Base-by-base conservation (phyloP, 2,329 filamentous ascomycete species). In the Eurotiales sp. region DNA sequence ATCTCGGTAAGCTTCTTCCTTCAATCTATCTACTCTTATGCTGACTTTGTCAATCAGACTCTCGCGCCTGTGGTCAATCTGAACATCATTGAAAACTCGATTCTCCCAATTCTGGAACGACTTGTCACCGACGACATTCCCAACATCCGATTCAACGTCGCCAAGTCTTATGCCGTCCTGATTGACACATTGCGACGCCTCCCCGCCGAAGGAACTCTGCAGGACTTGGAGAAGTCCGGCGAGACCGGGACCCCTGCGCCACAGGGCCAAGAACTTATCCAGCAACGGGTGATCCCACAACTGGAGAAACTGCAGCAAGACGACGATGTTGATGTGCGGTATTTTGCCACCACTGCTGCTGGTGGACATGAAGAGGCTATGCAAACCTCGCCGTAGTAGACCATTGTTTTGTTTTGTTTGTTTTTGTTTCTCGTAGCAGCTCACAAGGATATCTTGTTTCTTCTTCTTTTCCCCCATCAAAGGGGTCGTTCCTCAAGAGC, bases 101-200 rank as follows among this genome's bases (percentile, higher is more conserved):
- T 99, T 60, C 82, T 99, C 19, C 93, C 93, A 34, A 97, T 99
- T 80, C 83, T 99, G 67, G 89, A 96, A 72, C 90, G 92, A 75
- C 87, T 99, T 50, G 90, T 95, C 47, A 82, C 83, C 41, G 93
- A 99, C 67, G 90, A 95, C 40, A 99, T 99, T 57, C 93, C 93
- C 60, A 99, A 99, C 75, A 99, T 99, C 68, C 90, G 93, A 46
- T 99, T 99, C 82, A 99, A 99, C 72, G 93, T 99, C 43, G 93
- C 93, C 61, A 99, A 99, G 78, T 97, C 93, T 42, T 99, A 97
- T 67, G 84, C 85, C 19, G 86, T 93, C 46, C 77, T 99, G 53
- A 90, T 97, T 64, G 85, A 88, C 61, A 90, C 91, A n/a, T 80
- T 99, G 64, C 90, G 92, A 72, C 87, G 90, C 61, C 80, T 99